Base-by-base conservation (phyloP, 768 basidiomycete genomes). In the Phylloporus sp. region DNA sequence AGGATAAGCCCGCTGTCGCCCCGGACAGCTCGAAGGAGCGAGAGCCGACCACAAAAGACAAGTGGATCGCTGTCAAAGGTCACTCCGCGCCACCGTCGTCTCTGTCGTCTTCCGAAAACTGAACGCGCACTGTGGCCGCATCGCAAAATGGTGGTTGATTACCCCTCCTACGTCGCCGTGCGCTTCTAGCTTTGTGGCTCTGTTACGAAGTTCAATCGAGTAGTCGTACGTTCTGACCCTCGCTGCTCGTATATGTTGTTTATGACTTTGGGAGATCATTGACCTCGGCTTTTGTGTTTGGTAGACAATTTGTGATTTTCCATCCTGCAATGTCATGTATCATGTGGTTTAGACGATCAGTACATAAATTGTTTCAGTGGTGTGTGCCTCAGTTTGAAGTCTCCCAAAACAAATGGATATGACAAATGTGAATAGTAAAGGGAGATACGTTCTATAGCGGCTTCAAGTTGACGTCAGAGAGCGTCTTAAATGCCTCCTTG, bases 401-500 rank as follows among this genome's bases (percentile, higher is more conserved):
- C 22, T 28, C 42, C 6, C n/a, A n/a, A 24, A 41, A 24, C 26
- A 40, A 40, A 40, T 13, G 10, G 10, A 6, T 22, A 3, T 4
- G 15, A 6, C 24, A 32, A 45, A 11, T 9, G n/a, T 12, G 28
- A 29, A 5, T 10, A 5, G 43, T 10, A n/a, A n/a, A n/a, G 12
- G n/a, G 35, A 29, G n/a, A 11, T 22, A 50, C 6, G 24, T 18
- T 55, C 63, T 71, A 80, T 51, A 70, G 70, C 12, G 86, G 78
- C 68, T 88, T 90, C 60, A 93, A 66, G 62, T 79, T 87, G 47
- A 93, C 84, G 59, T 93, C 91, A 4, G 89, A 87, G 23, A 93
- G 73, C 16, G 81, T 91, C 71, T 87, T 91, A 71, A 93, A 93
- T 43, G 91, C 91, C 38, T 89, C 95, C 77, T 87, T 94, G 72